Evolutionary conservation across 2,329 filamentous ascomycete species (phyloP).

Genomic region (Thyridium curvatum): DNA sequence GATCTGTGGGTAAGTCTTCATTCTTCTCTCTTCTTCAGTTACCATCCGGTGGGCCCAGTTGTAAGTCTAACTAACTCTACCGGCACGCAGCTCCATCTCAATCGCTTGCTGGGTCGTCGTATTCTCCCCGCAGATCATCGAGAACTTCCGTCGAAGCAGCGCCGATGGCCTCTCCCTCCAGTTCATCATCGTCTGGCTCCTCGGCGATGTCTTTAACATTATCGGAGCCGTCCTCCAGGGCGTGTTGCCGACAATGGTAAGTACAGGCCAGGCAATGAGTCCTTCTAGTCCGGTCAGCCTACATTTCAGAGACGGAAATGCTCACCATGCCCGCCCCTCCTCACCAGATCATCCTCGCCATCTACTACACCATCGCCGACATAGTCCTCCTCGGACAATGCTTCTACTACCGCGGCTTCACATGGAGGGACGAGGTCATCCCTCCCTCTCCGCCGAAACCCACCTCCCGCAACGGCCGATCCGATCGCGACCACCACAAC

Average conservation of each 20-base stretch:
- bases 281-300: not conserved
- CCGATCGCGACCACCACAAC: constrained; percentile 13
- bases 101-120: constrained; percentile 98
- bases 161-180: constrained; percentile 16
- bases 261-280: constrained; percentile 7
- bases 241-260: constrained; percentile 85
- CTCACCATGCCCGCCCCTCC: not conserved
- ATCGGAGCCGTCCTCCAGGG: constrained; percentile 86
- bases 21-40: constrained; percentile 3
- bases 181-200: constrained; percentile 77
- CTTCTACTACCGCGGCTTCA: constrained; percentile 92
- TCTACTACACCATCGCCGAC: constrained; percentile 17
- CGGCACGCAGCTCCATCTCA: constrained; percentile 61
- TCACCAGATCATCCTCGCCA: constrained; percentile 14
- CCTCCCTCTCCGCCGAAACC: constrained; percentile 33
- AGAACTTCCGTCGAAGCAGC: constrained; percentile 16
- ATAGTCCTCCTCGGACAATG: constrained; percentile 76
- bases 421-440: constrained; percentile 48
- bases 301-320: not conserved
- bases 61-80: constrained; percentile 7
- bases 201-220: constrained; percentile 95
- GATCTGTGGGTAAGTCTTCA: constrained; percentile 65
- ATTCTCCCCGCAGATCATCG: constrained; percentile 85
- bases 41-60: constrained; percentile 7
- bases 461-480: constrained; percentile 4